These are phyloP conservation scores for Leptographium flavum DNA, from an alignment of 2,329 filamentous ascomycete species.

Conservation along the genomic window DNA sequence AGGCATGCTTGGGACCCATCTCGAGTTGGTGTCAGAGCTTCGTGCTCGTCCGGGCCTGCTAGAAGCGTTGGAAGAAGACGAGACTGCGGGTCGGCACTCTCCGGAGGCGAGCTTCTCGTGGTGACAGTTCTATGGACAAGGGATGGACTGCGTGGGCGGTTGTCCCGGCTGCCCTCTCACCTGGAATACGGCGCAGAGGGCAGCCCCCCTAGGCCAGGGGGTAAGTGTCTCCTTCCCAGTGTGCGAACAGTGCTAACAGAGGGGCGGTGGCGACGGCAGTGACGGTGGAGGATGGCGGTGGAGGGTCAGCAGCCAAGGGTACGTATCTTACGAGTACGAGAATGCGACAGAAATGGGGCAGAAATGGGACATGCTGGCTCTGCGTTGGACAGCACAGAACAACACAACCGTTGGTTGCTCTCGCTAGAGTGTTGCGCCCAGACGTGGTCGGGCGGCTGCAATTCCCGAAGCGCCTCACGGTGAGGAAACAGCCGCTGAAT, in stretches of 20 bases:
- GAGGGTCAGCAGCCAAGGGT: neutral
- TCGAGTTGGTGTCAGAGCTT: conserved; percentile 88
- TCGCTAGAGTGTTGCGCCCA: too few species aligned
- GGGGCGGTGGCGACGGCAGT: neutral
- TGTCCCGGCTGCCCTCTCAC: conserved; percentile 34
- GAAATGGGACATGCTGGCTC: too few species aligned
- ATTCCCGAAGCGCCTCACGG: neutral
- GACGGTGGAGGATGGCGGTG: too few species aligned
- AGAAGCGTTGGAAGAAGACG: neutral
- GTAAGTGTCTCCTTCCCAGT: conserved; percentile 27
- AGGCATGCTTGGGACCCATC: conserved; percentile 59
- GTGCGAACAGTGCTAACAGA: neutral
- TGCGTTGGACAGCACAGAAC: too few species aligned
- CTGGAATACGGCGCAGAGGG: conserved; percentile 33
- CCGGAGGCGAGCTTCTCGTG: neutral
- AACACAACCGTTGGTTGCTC: too few species aligned
- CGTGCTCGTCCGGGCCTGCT: conserved; percentile 60
- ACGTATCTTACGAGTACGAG: neutral
- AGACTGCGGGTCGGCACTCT: conserved; percentile 8
- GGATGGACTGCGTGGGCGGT: conserved; percentile 23
- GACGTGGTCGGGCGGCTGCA: neutral
- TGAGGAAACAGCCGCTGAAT: neutral
- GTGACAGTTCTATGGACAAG: conserved; percentile 13
- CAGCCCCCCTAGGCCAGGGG: conserved; percentile 30
- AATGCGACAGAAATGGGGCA: neutral